Base-by-base conservation (phyloP, 164 flowering plant species). In the Liquidambar formosana region DNA sequence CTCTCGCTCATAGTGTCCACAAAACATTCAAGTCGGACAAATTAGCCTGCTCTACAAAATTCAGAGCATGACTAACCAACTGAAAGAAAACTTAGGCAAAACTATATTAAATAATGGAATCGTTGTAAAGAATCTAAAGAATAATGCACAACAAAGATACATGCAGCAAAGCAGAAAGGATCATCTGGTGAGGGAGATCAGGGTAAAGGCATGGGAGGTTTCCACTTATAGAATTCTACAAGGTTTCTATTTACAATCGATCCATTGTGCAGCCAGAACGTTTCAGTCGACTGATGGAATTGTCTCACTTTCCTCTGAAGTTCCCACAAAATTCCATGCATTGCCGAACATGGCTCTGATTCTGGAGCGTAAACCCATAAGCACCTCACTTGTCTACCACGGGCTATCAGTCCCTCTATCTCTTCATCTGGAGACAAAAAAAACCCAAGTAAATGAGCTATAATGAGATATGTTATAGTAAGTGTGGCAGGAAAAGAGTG, bases 231-330 rank as follows among this genome's bases (percentile, higher is more conserved):
- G 63, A 95, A 91, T 45, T 80, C 75, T 5, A 81, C 84, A 74
- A 93, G 72, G 70, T 91, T 74, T 77, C 94, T 81, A 70, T 91
- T 89, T 13, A 95, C 89, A 53, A 90, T 57, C 18, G 93, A 75
- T 33, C 89, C 82, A 53, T 93, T 93, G 69, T 95, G 99, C 75
- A 95, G 78, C 99, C 99, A 95, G 74, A 95, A 95, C 22, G 99
- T 93, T 74, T 95, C 97, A 1, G 86, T 45, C 1, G 99, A 95
- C 65, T 93, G 99, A 69, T 90, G 97, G 71, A 95, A 95, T 43
- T 49, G 75, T 75, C 99, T 88, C 65, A 86, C 91, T 80, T 88
- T 93, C 75, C 89, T 83, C 74, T 93, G 98, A 58, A 91, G 95
- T 64, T 95, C 99, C 99, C 99, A 90, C 80, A 93, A 1, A 51